Base-by-base conservation (phyloP, 164 flowering plant genomes). In the Protea cynaroides region DNA sequence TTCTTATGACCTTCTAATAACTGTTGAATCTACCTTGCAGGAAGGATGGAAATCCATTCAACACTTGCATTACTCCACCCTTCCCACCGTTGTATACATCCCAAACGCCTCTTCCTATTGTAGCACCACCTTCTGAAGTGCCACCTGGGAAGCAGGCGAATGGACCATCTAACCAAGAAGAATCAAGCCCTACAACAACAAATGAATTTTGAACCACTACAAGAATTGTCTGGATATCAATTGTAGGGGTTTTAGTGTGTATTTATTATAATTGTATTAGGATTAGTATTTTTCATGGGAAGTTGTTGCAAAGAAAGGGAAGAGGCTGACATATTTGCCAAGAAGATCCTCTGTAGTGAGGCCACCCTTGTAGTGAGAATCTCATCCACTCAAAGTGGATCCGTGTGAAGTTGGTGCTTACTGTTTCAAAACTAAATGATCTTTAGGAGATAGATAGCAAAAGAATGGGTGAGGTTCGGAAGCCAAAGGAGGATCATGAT, bases 41-140 rank as follows among this genome's bases (percentile, higher is more conserved):
- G 73, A 82, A 74, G 56, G 89, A 82, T 74, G 97, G 97, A 46
- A 94, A 94, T 65, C 94, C 76, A 22, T 89, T 89, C 66, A 87
- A 88, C 70, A 62, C 81, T 22, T 71, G 79, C 56, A 58, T 64
- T 66, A 65, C 87, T 57, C 83, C 87, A 40, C 25, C 34, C 5
- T 5, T 5, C 34, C 34, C 77, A 18, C 64, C 73, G n/a, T 8
- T 5, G 7, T 0, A n/a, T n/a, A 3, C 25, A 25, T 56, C 15
- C 57, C 75, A 78, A 55, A 55, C 72, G n/a, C 59, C 69, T 24
- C 67, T 84, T 23, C 43, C 56, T 63, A 64, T 71, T 47, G 63
- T 23, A 44, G 44, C 80, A 34, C 86, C 88, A 62, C 47, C 77
- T 54, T 60, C 87, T 37, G 75, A 55, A 15, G 64, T 12, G 63